Evolutionary conservation across 495 filamentous ascomycete genomes (phyloP).

Genomic region (Opeltia flavorubescens): DNA sequence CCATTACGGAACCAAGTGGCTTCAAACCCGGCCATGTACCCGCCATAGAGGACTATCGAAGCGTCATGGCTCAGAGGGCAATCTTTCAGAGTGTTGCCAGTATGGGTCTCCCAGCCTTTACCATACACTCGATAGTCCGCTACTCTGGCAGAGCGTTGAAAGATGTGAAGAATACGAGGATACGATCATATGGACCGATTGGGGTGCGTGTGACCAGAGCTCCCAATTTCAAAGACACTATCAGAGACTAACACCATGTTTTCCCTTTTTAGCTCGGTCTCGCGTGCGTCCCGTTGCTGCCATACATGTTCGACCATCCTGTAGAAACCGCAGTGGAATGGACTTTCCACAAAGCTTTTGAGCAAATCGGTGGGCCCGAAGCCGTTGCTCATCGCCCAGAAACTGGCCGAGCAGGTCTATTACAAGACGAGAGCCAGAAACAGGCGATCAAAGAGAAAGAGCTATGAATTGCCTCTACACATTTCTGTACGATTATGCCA

Average conservation of each 20-base stretch:
- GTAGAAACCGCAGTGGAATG: constrained; percentile 85
- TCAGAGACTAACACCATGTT: constrained; percentile 2
- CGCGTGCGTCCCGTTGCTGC: constrained; percentile 75
- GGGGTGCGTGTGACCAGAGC: constrained; percentile 38
- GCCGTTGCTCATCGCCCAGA: constrained; percentile 22
- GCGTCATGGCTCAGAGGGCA: constrained; percentile 79
- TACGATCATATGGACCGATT: constrained; percentile 80
- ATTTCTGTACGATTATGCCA: no score
- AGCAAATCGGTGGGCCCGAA: constrained; percentile 49
- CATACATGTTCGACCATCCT: constrained; percentile 82
- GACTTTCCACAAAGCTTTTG: constrained; percentile 68
- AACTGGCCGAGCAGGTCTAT: constrained; percentile 8
- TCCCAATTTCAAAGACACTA: background rate
- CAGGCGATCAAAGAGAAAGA: constrained; percentile 16
- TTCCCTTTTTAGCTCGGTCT: constrained; percentile 57
- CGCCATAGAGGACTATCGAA: constrained; percentile 75
- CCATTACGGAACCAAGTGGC: constrained; percentile 6
- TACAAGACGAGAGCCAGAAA: constrained; percentile 6
- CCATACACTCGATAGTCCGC: constrained; percentile 80
- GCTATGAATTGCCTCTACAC: no score
- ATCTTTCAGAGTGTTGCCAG: constrained; percentile 81
- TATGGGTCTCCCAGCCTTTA: constrained; percentile 92
- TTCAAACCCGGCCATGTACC: constrained; percentile 41
- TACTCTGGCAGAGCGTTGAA: constrained; percentile 77
- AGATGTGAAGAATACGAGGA: constrained; percentile 51